Base-by-base conservation (phyloP, 257 asterid species). In the Penstemon davidsonii region DNA sequence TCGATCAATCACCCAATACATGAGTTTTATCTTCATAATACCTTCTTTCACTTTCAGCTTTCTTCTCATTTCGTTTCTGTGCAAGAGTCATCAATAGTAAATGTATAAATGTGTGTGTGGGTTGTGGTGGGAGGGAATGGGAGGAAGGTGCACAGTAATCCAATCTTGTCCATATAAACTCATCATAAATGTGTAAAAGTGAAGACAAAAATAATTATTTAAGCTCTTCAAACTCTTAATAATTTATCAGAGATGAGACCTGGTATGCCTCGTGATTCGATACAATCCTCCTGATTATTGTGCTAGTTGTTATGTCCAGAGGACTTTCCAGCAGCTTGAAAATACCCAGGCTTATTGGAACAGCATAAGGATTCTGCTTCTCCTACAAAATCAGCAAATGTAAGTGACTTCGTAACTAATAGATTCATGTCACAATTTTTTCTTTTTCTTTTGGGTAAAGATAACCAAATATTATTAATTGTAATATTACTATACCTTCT, bases 61-160 rank as follows among this genome's bases (percentile, higher is more conserved):
- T 90, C 72, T 83, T 93, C 82, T 90, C 99, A 68, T 93, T 93
- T 63, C 99, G 91, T 75, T 87, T 93, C 99, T 93, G 87, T 67
- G 62, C 9, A 67, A 0, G 19, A 60, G 44, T 47, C 12, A 55
- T 38, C 64, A 47, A n/a, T 41, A 45, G 51, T 9, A 4, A 7
- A 60, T 4, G 7, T 2, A 43, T 38, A 43, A 5, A 7, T n/a
- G n/a, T 5, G 12, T 59, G 18, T 59, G 1, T 59, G 18, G n/a
- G 1, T n/a, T 18, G 41, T 55, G 40, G 39, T 12, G 51, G 6
- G 42, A 9, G 44, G 5, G 60, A 4, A 11, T 12, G 52, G 51
- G 53, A 41, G 54, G 8, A 33, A 61, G 33, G 33, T 25, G 33
- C 33, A 25, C 33, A 56, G 9, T 36, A 8, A 57, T 40, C 51